A percentile compares a stretch with the other conserved stretches of the same genome.
phyloP scores from a whole-genome alignment of 2,329 filamentous ascomycete genomes.

The Lachnellula subtilissima region DNA sequence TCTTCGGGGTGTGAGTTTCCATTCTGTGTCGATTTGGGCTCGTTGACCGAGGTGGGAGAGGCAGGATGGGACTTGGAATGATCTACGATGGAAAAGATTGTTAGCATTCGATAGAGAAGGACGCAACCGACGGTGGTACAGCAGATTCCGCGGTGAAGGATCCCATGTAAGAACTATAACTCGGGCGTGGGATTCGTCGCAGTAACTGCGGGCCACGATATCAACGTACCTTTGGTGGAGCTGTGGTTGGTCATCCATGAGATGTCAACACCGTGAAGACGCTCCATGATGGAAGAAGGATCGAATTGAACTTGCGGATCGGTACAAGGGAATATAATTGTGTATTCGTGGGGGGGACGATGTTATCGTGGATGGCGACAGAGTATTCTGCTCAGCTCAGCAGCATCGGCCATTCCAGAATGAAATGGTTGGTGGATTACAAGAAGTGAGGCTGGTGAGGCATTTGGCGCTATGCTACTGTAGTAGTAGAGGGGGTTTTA shows the following conservation, averaged over 20 bases:
- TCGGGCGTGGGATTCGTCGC: background rate
- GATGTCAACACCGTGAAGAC: constrained; percentile 31
- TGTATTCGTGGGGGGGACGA: background rate
- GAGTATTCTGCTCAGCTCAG: constrained; percentile 9
- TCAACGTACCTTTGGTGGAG: constrained; percentile 25
- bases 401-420: constrained; percentile 9
- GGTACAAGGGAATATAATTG: background rate
- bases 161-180: constrained; percentile 2
- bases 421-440: background rate
- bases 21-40: constrained; percentile 16
- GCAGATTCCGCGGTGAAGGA: background rate
- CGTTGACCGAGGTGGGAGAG: constrained; percentile 9
- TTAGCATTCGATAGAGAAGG: background rate
- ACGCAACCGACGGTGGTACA: background rate
- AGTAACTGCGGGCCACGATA: background rate
- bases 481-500: too few relatives aligned
- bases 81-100: background rate
- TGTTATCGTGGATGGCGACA: constrained; percentile 7
- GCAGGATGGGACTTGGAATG: constrained; percentile 9
- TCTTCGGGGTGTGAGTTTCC: constrained; percentile 13
- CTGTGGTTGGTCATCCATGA: constrained; percentile 31
- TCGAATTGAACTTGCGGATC: background rate
- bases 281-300: constrained; percentile 27
- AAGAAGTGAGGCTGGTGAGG: constrained; percentile 1
- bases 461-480: constrained; percentile 4